Base-by-base conservation (phyloP, 768 basidiomycete genomes). In the Naematelia encephala region DNA sequence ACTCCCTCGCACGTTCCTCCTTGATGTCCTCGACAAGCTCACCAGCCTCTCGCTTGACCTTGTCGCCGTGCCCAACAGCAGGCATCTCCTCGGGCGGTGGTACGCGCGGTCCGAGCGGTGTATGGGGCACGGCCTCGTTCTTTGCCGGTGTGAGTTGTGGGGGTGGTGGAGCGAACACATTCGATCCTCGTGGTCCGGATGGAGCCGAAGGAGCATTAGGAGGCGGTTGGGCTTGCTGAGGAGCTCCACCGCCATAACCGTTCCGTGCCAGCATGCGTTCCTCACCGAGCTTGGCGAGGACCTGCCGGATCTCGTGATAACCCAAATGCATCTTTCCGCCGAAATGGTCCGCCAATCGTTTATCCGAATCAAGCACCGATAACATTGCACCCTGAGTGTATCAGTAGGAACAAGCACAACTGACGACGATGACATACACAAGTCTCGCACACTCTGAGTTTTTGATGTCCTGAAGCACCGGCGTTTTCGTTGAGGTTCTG, bases 271-370 rank as follows among this genome's bases (percentile, higher is more conserved):
- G 61, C 72, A 73, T 70, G 88, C 92, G 86, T 54, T 91, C 89
- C 74, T 93, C 92, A 63, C 87, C 86, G 79, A 97, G 96, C 73
- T 90, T 89, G 59, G 81, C 77, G 54, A 99, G 82, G 85, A 96
- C 89, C 79, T 92, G 90, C 57, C 96, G 90, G 62, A 99, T 82
- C 79, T 98, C 93, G 77, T 97, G 92, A 80, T 99, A 99, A 10
- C 96, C 96, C 72, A 98, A 79, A 82, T 98, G 96, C 90, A 99
- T 94, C 96, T 99, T 99, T 72, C 96, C 96, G 79, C 96, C 96
- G 81, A 99, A 99, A 79, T 99, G 96, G 81, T 99, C 96, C 52
- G 96, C 96, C 61, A 99, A 81, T 76, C 96, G 91, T 77, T 94
- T 87, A 81, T 99, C 96, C 58, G 94, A 97, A 79, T 99, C 96